Base-by-base conservation (phyloP, 768 basidiomycete genomes). In the Russula sp. region DNA sequence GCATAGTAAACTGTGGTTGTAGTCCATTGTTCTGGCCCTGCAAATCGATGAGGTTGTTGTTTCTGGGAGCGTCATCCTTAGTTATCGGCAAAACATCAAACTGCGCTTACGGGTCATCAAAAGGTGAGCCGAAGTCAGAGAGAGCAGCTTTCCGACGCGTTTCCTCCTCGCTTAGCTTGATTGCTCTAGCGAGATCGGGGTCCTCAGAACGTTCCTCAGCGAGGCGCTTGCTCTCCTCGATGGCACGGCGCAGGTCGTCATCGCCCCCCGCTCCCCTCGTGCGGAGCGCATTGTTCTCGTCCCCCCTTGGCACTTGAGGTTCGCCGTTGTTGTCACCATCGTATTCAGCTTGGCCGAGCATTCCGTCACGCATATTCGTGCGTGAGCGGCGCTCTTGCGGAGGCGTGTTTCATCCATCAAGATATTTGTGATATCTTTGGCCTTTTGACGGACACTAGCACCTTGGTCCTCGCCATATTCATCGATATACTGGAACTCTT, bases 391-490 rank as follows among this genome's bases (percentile, higher is more conserved):
- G 84, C 73, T 96, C 94, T 66, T 91, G 85, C 92, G 83, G 52
- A 99, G 81, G 9, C 97, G 86, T 2, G 79, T 75, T 59, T 96
- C 87, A 72, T 99, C 97, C 73, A 84, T 81, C 31, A 99, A 81
- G 13, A 98, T 83, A 71, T 94, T 94, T 40, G 94, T 94, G 74
- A 99, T 98, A 68, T 98, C 97, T 73, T 99, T 98, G 13, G 97
- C 97, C 76, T 96, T 94, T 74, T 95, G 92, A 27, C 93, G 85
- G 16, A 95, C 92, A 74, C 98, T 99, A n/a, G 94, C 94, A 40
- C 97, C 97, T 71, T 97, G 94, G 72, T 99, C 97, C 74, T 97
- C 96, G 55, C 88, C 90, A 44, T 91, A 87, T 70, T 98, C 97
- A 74, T 98, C 97, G 61, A 96, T 74, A 71, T 86, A 97, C 69